Base-by-base conservation (phyloP, 2,329 filamentous ascomycete genomes). In the Pseudogymnoascus sp. region DNA sequence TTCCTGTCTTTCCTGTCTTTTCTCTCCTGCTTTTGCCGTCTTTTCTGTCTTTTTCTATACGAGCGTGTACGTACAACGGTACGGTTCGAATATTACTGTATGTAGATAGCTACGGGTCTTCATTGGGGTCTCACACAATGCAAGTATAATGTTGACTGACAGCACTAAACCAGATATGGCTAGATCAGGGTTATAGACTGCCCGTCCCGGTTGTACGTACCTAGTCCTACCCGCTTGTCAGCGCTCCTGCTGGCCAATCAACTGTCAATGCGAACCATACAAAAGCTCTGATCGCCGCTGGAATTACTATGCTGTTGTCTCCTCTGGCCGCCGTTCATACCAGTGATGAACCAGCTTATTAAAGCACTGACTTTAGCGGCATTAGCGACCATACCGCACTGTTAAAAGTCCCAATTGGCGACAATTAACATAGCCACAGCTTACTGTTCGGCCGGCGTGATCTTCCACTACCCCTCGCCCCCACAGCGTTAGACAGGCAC, bases 131-230 rank as follows among this genome's bases (percentile, higher is more conserved):
- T 12, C 23, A 4, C 1, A 18, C 10, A 39, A 12, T 23, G 23
- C 38, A 23, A 23, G 38, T 12, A 6, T 5, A 23, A 2, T 6
- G 18, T 41, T 12, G 38, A 23, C 38, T 41, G 38, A 41, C 38
- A 52, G 5, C n/a, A 15, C 41, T 52, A 52, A 13, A 9, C n/a
- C 13, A 1, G 18, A 30, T 30, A 6, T 7, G 9, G 41, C 30
- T 52, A 52, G 41, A 52, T 18, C 41, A 52, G 41, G 41, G 23
- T 23, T 52, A n/a, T 30, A 12, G n/a, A 52, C 41, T 52, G 41
- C 23, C 41, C 41, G 41, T n/a, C 23, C 41, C 41, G 41, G 3
- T 52, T 2, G 8, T 52, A n/a, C 41, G 23, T 52, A 13, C 18
- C 21, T 13, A 26, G 12, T 26, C 39, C 39, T 45, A 19, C 18